Conservation (phyloP, 441 rosid genomes). For the Viola pubescens region DNA sequence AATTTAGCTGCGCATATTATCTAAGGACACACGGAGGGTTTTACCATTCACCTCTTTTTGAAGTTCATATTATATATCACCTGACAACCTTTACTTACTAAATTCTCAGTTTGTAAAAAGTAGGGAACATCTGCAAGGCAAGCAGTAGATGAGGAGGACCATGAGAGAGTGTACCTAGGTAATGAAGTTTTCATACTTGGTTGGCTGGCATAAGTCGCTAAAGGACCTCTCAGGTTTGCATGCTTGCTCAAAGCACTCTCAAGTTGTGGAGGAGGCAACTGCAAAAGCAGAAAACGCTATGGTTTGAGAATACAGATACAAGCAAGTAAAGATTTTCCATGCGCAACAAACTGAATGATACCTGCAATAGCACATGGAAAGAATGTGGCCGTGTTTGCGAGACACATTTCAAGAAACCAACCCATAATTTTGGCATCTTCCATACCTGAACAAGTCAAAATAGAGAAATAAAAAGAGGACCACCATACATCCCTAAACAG, state of each 20-base stretch:
- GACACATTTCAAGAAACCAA: constrained; percentile 92
- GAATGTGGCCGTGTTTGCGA: constrained; percentile 97
- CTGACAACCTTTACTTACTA: neutral
- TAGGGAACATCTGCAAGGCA: too few species aligned
- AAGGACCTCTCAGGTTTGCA: constrained; percentile 58
- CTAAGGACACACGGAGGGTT: too few species aligned
- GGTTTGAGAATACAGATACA: neutral
- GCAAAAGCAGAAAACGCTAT: constrained; percentile 25
- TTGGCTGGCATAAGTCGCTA: constrained; percentile 65
- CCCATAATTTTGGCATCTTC: constrained; percentile 98
- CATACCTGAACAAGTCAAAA: constrained; percentile 48
- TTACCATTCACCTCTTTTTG: too few species aligned
- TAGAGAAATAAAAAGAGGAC: constrained; percentile 9
- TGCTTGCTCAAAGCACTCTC: constrained; percentile 76
- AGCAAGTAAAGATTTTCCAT: neutral
- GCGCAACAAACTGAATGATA: constrained; percentile 1
- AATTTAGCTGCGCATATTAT: too few species aligned
- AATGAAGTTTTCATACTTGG: constrained; percentile 57
- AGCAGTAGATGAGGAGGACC: too few species aligned
- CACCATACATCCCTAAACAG: neutral
- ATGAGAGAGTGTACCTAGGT: constrained; percentile 46
- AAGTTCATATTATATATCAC: too few species aligned
- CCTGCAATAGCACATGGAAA: constrained; percentile 77
- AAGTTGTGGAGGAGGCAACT: constrained; percentile 86
- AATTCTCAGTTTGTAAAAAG: neutral